A percentile compares a stretch with the other conserved stretches of the same genome.
Evolutionary conservation across 2,329 filamentous ascomycete species (phyloP).

Genomic region (Aspergillus clavatus): DNA sequence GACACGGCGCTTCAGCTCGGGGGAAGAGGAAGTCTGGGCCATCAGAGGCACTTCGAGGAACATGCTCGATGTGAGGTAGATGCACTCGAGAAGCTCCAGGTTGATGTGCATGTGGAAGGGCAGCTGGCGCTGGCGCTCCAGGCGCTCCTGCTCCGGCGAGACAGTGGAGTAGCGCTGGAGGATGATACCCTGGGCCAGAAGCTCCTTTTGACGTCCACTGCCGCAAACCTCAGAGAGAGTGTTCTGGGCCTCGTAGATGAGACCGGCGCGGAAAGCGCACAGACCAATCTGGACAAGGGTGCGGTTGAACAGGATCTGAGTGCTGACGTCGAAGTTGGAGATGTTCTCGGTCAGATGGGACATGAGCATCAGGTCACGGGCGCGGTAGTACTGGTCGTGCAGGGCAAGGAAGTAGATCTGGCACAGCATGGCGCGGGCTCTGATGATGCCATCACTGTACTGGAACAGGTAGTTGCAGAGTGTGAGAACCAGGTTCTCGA

Average conservation of each 20-base stretch:
- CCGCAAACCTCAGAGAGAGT: conserved; percentile 97
- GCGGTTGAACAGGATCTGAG: conserved; percentile 97
- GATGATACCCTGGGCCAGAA: conserved; percentile 95
- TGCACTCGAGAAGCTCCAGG: conserved; percentile 93
- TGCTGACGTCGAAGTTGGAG: conserved; percentile 90
- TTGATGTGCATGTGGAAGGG: conserved; percentile 99
- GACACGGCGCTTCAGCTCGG: conserved; percentile 92
- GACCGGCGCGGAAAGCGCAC: conserved; percentile 93
- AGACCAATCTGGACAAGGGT: conserved; percentile 96
- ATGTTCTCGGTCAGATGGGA: conserved; percentile 98
- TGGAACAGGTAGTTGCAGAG: conserved; percentile 94
- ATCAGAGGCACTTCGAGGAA: conserved; percentile 95
- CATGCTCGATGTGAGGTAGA: conserved; percentile 99
- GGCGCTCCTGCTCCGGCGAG: conserved; percentile 92
- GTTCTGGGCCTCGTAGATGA: conserved; percentile 96
- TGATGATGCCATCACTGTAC: conserved; percentile 91
- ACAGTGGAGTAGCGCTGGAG: conserved; percentile 96
- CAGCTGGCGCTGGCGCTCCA: conserved; percentile 94
- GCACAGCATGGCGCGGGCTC: conserved; percentile 94
- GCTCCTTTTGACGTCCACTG: conserved; percentile 94
- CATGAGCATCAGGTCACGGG: conserved; percentile 99
- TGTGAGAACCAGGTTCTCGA: conserved; percentile 68
- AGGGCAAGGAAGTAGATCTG: conserved; percentile 98
- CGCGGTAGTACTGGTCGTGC: conserved; percentile 96
- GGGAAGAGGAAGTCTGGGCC: conserved; percentile 92